Percentiles rank a stretch among this genome's conserved stretches.
Conservation (phyloP, 768 basidiomycete species). For the Pleurotus sapidus region DNA sequence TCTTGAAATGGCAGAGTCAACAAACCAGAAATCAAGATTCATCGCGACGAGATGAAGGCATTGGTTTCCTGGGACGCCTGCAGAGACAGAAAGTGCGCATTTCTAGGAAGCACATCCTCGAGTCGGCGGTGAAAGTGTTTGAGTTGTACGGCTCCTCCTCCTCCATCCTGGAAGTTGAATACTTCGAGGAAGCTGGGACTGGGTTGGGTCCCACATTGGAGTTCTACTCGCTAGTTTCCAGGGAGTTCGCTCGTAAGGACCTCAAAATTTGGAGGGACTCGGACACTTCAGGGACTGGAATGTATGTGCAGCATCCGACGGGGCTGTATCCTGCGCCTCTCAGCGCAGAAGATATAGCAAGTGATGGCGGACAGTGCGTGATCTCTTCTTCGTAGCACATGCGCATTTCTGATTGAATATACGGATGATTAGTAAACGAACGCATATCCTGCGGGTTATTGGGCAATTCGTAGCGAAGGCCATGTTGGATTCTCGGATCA, state of each 20-base stretch:
- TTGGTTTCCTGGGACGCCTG: conserved; percentile 88
- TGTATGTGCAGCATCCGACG: conserved; percentile 79
- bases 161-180: conserved; percentile 95
- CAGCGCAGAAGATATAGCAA: conserved; percentile 61
- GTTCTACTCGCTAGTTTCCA: conserved; percentile 96
- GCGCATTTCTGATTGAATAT: conserved; percentile 2
- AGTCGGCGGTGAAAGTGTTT: conserved; percentile 95
- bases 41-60: conserved; percentile 83
- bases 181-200: conserved; percentile 98
- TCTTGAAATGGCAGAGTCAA: conserved; percentile 92
- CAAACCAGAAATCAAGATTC: conserved; percentile 76
- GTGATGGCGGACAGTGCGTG: conserved; percentile 72
- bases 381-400: background rate
- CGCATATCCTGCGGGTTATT: conserved; percentile 83
- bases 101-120: conserved; percentile 89
- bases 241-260: conserved; percentile 87
- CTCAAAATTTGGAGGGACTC: conserved; percentile 92
- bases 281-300: conserved; percentile 55
- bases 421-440: conserved; percentile 59
- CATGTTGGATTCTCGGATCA: conserved; percentile 94
- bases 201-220: conserved; percentile 96
- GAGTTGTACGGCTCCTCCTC: conserved; percentile 95
- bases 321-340: conserved; percentile 91
- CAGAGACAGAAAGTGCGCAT: conserved; percentile 97
- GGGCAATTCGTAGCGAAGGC: conserved; percentile 98